Evolutionary conservation across 1,139 yeast genomes (phyloP), one percentile per base, ranked within the genome.

Genomic region (Sugiyamaella neomexicana): DNA sequence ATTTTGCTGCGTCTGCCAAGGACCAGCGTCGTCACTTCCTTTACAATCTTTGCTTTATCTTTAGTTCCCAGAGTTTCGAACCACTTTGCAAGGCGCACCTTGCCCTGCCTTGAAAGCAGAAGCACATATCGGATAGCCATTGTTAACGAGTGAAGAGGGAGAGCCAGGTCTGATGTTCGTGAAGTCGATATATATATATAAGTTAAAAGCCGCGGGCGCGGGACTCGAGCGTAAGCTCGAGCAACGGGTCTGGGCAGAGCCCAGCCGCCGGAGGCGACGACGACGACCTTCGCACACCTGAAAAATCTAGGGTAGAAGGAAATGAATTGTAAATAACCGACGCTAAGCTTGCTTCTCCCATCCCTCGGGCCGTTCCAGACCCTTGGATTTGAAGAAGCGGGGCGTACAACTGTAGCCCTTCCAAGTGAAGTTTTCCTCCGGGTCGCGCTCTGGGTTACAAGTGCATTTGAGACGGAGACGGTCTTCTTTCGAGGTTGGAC

Each of bases 71-170:
- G 76, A 17, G 97, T 83, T 56, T 80, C 80, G 70, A 90, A 93
- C 99, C 99, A 93, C 74, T 91, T 91, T 46, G 95, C 82, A 50
- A 95, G 79, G 64, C 99, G 79, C 32, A 91, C 90, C 69, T 93
- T 93, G 43, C 99, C 99, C 71, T 95, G 99, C 64, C 97, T 82
- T 27, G 97, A 91, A 29, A 93, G 79, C 55, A 93, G 76, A 53
- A 93, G 78, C 54, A 91, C 68, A 68, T 88, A 93, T 65, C 86
- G 85, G 57, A 90, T 79, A 6, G 89, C 86, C 85, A 89, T 87
- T 13, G 39, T 32, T n/a, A 29, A 29, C n/a, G 16, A 34, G n/a
- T 5, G 25, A 20, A 20, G 25, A 3, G 25, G 5, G 25, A 20
- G 5, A 20, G 25, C 3, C 25, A 20, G 5, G 25, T 20, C 25